Base-by-base conservation (phyloP, 2,329 filamentous ascomycete species). In the Fusarium sp. region DNA sequence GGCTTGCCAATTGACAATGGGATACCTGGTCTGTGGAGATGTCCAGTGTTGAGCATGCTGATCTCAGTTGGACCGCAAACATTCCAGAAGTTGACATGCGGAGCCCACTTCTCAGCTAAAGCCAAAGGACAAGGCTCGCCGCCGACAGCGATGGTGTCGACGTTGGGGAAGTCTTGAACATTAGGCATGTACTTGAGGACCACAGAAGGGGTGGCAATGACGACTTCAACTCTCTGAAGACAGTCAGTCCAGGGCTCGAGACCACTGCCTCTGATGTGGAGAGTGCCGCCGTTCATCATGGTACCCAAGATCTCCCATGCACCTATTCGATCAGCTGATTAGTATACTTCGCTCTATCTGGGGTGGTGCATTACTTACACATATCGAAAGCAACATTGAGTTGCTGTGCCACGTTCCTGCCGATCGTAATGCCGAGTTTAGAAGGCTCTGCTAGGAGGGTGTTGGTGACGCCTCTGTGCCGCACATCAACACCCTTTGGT, bases 371-470 rank as follows among this genome's bases (percentile, higher is more conserved):
- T n/a, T 4, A 68, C 65, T 66, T 56, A 68, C 65, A 68, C 65
- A 68, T 68, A 19, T 68, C 65, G 4, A 68, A 68, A 3, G 60
- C 65, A 1, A 68, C 65, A 11, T 68, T 68, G 4, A 68, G 60
- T 20, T 68, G 65, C 21, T 68, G 65, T 3, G 65, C 65, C n/a
- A 68, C 65, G 9, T 68, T 47, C 4, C 54, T 65, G 4, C 65
- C 65, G 53, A 50, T 2, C 26, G 5, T 36, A 4, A 68, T 68
- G 10, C 60, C 60, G 0, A 68, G 34, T 20, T 64, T 64, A 15
- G 65, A 68, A 4, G 65, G 65, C 4, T 68, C 65, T 7, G 61
- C 60, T 19, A 68, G 12, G 4, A 68, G 43, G 3, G 65, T 65
- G 4, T 68, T 68, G 39, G 65, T 68, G 3, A 68, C 65, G 11